phyloP scores from a whole-genome alignment of 1,284 basidiomycete genomes.

The Tetrapyrgos nigripes region DNA sequence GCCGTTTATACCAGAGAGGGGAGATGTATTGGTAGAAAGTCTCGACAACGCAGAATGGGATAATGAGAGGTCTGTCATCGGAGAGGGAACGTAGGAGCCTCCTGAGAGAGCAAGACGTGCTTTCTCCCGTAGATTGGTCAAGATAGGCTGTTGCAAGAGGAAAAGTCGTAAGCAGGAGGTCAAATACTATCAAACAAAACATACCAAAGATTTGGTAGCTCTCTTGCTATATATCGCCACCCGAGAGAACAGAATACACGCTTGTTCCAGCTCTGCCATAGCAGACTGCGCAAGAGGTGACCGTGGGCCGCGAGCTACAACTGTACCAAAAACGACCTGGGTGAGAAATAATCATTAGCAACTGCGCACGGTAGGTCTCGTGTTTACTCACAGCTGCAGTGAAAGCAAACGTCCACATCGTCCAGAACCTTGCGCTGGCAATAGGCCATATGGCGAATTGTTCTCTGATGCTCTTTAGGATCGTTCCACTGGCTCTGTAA shows the following conservation, averaged over 20 bases:
- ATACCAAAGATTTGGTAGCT: constrained; percentile 65
- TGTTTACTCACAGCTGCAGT: constrained; percentile 65
- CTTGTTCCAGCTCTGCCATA: constrained; percentile 67
- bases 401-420: constrained; percentile 71
- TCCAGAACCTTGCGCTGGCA: constrained; percentile 60
- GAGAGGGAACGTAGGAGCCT: constrained; percentile 21
- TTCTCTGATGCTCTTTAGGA: constrained; percentile 61
- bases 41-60: constrained; percentile 48
- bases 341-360: constrained; percentile 1
- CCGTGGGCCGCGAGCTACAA: constrained; percentile 67
- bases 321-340: constrained; percentile 71
- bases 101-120: constrained; percentile 52
- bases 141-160: constrained; percentile 49
- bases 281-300: constrained; percentile 64
- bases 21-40: constrained; percentile 37
- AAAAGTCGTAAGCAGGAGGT: not conserved
- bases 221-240: constrained; percentile 59
- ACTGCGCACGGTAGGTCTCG: no score
- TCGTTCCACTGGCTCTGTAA: constrained; percentile 61
- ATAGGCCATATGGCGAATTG: constrained; percentile 60
- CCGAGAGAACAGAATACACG: constrained; percentile 62
- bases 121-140: constrained; percentile 61
- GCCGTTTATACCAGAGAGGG: constrained; percentile 36
- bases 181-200: constrained; percentile 25
- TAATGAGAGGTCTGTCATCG: constrained; percentile 1